Evolutionary conservation across 192 early-diverging fungal genomes (phyloP), one percentile per base, ranked within the genome.

Genomic region (Coemansia sp.): DNA sequence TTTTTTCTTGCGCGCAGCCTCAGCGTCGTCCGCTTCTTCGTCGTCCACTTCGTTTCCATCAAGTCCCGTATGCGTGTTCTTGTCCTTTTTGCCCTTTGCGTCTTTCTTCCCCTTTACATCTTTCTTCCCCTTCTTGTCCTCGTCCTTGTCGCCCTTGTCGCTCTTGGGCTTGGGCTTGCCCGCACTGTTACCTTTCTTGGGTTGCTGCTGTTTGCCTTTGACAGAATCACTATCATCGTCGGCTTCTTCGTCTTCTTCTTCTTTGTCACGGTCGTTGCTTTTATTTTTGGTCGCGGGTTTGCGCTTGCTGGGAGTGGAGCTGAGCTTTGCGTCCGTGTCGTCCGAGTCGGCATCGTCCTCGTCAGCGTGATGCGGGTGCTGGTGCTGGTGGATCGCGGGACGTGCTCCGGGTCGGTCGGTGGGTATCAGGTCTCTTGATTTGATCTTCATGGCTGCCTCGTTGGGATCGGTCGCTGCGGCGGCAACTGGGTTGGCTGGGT

Each of bases 381-480:
- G 66, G 38, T 66, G 71, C 31, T 40, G 64, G 28, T 72, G 75
- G 19, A 53, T 47, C 12, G 65, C 65, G 7, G 64, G 61, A 6
- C 37, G 52, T 5, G 47, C 31, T 7, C 61, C 55, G 7, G 59
- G 67, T 4, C 76, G 76, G 61, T 79, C 67, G 48, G 76, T 67
- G 12, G 71, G 71, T 9, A 79, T 54, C 49, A 79, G 64, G 52
- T 79, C 76, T 31, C 64, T 53, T 28, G 71, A 70, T 57, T 66
- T 72, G 28, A 79, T 79, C 53, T 64, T 73, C 61, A 79, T 72
- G 1, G 76, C 76, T 10, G 76, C 76, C 37, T 73, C 70, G 31
- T 79, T 79, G 0, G 76, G 76, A 40, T 79, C 76, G 17, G 64
- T 69, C 5, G 75, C 75, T 22, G 75, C 75, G n/a, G 76, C 76